phyloP scores from a whole-genome alignment of 2,329 filamentous ascomycete genomes.

The Pestalotiopsis sp. region DNA sequence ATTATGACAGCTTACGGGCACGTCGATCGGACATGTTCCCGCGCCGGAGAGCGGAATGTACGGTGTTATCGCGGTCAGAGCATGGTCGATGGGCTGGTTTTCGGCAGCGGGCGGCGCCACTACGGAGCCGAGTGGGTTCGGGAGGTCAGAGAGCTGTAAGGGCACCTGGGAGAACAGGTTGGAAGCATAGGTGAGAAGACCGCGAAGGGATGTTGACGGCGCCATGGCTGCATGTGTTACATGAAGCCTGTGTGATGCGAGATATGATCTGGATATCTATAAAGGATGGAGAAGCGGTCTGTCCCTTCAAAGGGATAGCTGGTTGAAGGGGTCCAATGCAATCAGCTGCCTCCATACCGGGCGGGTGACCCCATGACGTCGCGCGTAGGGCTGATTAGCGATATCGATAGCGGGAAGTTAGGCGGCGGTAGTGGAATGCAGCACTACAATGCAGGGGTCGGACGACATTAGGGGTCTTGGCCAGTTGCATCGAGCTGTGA shows the following conservation, averaged over 20 bases:
- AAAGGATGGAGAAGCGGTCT: background rate
- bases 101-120: slow-evolving; percentile 18
- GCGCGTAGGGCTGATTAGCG: slow-evolving; percentile 2
- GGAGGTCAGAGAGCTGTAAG: slow-evolving; percentile 24
- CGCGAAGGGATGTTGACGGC: slow-evolving; percentile 31
- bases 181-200: slow-evolving; percentile 34
- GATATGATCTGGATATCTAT: background rate
- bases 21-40: slow-evolving; percentile 42
- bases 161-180: slow-evolving; percentile 36
- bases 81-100: slow-evolving; percentile 8
- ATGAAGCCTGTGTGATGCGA: background rate
- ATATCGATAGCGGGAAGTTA: background rate
- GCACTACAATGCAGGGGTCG: background rate
- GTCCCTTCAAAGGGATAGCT: background rate
- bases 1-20: slow-evolving; percentile 44
- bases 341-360: background rate
- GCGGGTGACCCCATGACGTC: slow-evolving; percentile 1
- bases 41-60: slow-evolving; percentile 39
- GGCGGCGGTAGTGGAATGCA: background rate
- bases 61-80: slow-evolving; percentile 24
- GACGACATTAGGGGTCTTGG: background rate
- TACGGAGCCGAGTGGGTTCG: slow-evolving; percentile 24
- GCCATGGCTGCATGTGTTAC: slow-evolving; percentile 21
- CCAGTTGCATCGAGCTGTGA: background rate
- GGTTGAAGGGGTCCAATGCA: background rate